Evolutionary conservation across 2,329 filamentous ascomycete species (phyloP).

Genomic region (Aphanoascus verrucosus): DNA sequence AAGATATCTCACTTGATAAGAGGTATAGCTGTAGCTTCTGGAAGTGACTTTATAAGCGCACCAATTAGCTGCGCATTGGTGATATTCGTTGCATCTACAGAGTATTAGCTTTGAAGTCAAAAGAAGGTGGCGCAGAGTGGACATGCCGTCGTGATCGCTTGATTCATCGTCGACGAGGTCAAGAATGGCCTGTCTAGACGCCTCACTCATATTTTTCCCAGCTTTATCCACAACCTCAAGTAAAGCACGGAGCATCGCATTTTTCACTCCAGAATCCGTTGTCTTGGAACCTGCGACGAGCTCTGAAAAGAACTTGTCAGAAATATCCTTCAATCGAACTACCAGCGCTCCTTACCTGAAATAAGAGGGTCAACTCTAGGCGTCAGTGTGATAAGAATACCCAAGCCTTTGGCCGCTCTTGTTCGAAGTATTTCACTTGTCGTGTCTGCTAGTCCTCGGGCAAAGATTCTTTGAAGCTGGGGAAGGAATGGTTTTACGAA

Average conservation of each 20-base stretch:
- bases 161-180: conserved; percentile 76
- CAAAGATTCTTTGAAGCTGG: conserved; percentile 92
- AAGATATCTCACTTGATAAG: conserved; percentile 44
- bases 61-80: conserved; percentile 86
- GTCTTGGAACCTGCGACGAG: conserved; percentile 94
- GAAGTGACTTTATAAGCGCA: conserved; percentile 77
- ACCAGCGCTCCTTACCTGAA: conserved; percentile 33
- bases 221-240: conserved; percentile 96
- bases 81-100: conserved; percentile 58
- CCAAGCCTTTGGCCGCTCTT: conserved; percentile 83
- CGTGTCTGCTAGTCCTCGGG: conserved; percentile 85
- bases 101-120: conserved; percentile 16
- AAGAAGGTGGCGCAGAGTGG: neutral
- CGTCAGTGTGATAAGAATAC: conserved; percentile 89
- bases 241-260: conserved; percentile 91
- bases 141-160: conserved; percentile 57
- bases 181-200: conserved; percentile 75
- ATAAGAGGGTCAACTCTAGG: conserved; percentile 93
- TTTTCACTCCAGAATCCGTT: conserved; percentile 71
- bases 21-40: conserved; percentile 54
- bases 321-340: neutral
- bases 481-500: conserved; percentile 95
- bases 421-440: conserved; percentile 79
- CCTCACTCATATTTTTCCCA: conserved; percentile 86
- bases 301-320: conserved; percentile 42